Conservation (phyloP, 1,284 basidiomycete genomes). For the Cerioporus squamosus region DNA sequence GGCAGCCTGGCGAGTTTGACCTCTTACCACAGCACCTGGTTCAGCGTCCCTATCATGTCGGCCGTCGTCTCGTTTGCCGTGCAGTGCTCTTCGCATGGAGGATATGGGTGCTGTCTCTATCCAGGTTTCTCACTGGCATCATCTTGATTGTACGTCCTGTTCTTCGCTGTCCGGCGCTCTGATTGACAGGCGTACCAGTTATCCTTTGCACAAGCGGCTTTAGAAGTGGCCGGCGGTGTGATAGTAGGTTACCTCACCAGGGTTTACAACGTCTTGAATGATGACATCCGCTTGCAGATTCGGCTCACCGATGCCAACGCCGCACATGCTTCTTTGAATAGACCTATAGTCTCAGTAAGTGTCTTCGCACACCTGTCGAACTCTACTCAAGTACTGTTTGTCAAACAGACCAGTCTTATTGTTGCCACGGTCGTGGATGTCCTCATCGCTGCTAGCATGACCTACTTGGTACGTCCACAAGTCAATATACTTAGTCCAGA, state of each 20-base stretch:
- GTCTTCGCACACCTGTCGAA: no score
- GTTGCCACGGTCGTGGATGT: no score
- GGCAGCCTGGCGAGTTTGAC: slow-evolving; percentile 13
- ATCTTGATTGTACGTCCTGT: slow-evolving; percentile 14
- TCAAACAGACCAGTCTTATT: no score
- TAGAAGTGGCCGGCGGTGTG: slow-evolving; percentile 2
- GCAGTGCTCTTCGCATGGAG: slow-evolving; percentile 26
- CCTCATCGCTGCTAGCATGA: no score
- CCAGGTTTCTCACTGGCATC: slow-evolving; percentile 6
- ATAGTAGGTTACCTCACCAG: not conserved
- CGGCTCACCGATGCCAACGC: not conserved
- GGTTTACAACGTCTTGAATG: no score
- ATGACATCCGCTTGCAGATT: not conserved
- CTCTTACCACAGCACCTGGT: slow-evolving; percentile 22
- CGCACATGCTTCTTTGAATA: not conserved
- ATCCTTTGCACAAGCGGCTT: slow-evolving; percentile 3
- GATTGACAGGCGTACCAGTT: slow-evolving; percentile 1
- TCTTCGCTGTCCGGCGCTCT: no score
- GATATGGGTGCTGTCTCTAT: slow-evolving; percentile 21
- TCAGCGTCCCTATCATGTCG: slow-evolving; percentile 26
- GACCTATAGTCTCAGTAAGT: no score
- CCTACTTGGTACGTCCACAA: not conserved
- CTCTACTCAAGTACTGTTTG: no score
- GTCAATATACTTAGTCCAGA: not conserved
- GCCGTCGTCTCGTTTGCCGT: slow-evolving; percentile 20